Conservation (phyloP, 192 early-diverging fungal species). For the Gryganskiella cystojenkinii region DNA sequence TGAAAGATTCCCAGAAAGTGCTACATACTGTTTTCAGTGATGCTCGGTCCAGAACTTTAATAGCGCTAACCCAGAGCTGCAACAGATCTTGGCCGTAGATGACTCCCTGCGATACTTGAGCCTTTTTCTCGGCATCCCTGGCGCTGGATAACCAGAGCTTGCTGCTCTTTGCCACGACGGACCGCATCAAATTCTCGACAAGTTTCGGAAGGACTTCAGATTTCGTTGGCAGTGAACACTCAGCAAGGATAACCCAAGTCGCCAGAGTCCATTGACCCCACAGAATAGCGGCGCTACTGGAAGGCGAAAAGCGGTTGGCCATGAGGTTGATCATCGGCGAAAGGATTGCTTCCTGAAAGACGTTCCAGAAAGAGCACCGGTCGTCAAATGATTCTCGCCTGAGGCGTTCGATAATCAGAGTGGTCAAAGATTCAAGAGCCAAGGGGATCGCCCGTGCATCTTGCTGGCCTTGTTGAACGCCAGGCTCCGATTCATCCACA, state of each 20-base stretch:
- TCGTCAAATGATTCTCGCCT: too few relatives aligned
- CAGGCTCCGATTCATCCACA: too few relatives aligned
- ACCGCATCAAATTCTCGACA: neutral
- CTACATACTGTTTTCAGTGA: neutral
- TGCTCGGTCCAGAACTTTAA: slow-evolving; percentile 14
- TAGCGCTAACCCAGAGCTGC: slow-evolving; percentile 35
- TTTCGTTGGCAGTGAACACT: neutral
- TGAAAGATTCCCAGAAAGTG: slow-evolving; percentile 29
- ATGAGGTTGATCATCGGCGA: too few relatives aligned
- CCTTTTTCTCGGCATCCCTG: too few relatives aligned
- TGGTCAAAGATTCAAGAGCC: too few relatives aligned
- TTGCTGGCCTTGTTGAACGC: too few relatives aligned
- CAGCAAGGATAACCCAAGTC: neutral
- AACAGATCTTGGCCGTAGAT: slow-evolving; percentile 22
- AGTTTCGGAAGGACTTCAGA: neutral
- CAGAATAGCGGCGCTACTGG: neutral
- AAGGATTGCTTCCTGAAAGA: neutral
- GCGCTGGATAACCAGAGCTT: too few relatives aligned
- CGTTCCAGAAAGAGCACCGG: too few relatives aligned
- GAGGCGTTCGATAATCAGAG: too few relatives aligned
- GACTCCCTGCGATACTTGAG: neutral
- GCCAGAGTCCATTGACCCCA: slow-evolving; percentile 3
- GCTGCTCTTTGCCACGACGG: neutral
- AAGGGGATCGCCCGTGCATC: too few relatives aligned
- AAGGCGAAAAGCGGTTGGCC: too few relatives aligned